Conservation (phyloP, 805 yeast genomes). For the Zygotorulaspora florentina region DNA sequence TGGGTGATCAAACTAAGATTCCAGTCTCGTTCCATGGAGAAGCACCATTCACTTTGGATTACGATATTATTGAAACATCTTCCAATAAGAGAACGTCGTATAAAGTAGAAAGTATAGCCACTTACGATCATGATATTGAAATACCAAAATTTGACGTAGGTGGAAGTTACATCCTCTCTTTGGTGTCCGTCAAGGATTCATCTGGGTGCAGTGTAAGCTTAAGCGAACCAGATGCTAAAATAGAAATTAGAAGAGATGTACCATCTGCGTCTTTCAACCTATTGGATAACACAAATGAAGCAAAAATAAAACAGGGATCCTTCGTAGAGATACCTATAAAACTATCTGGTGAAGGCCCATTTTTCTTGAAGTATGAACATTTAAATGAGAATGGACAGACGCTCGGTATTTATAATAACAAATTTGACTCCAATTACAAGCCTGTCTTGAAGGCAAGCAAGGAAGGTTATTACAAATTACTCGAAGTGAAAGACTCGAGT, state of each 20-base stretch:
- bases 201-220: constrained; percentile 73
- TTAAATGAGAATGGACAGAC: constrained; percentile 29
- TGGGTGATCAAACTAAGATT: constrained; percentile 44
- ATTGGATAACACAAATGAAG: constrained; percentile 33
- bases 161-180: constrained; percentile 63
- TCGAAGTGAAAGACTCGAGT: constrained; percentile 45
- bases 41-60: constrained; percentile 68
- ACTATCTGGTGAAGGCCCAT: constrained; percentile 56
- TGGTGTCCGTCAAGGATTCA: constrained; percentile 68
- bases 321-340: constrained; percentile 54
- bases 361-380: constrained; percentile 37
- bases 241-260: constrained; percentile 65
- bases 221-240: constrained; percentile 55
- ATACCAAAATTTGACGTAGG: constrained; percentile 59
- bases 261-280: constrained; percentile 54
- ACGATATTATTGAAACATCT: constrained; percentile 58
- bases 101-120: constrained; percentile 39
- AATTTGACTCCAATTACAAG: constrained; percentile 28
- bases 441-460: constrained; percentile 37
- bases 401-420: constrained; percentile 23
- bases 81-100: constrained; percentile 47
- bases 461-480: constrained; percentile 47
- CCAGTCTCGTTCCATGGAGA: constrained; percentile 70
- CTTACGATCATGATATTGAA: constrained; percentile 39
- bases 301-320: constrained; percentile 60